Evolutionary conservation across 2,329 filamentous ascomycete species (phyloP).

Genomic region (Thielaviopsis populi): DNA sequence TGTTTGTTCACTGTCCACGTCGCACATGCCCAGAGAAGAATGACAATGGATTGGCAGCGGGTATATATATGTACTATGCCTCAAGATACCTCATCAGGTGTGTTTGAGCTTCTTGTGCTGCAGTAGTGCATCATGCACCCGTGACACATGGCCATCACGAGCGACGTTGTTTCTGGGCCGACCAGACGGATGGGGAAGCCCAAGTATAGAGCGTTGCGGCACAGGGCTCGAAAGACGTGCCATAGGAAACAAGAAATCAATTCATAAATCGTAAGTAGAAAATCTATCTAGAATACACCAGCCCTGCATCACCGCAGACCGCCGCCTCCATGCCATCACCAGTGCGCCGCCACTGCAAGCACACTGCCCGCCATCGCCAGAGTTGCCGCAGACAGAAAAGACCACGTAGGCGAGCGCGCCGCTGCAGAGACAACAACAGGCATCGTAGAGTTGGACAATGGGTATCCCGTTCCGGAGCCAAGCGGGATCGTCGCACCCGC

Average conservation of each 20-base stretch:
- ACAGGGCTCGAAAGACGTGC: neutral
- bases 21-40: neutral
- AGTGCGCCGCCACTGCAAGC: neutral
- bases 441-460: neutral
- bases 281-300: neutral
- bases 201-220: too few species aligned
- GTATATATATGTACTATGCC: neutral
- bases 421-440: constrained; percentile 13
- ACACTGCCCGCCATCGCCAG: constrained; percentile 13
- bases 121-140: neutral
- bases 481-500: constrained; percentile 1
- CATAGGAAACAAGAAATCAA: neutral
- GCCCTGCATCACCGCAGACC: neutral
- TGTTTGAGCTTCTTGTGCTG: neutral
- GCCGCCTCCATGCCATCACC: neutral
- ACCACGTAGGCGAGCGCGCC: constrained; percentile 15
- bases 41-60: neutral
- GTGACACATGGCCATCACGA: neutral
- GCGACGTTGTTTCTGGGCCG: neutral
- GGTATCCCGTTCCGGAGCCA: constrained; percentile 8
- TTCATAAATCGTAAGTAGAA: neutral
- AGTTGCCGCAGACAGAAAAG: neutral
- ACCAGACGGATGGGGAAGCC: too few species aligned
- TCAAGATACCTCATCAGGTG: too few species aligned
- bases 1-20: too few species aligned